Percentiles rank a stretch among this genome's conserved stretches.
These are phyloP conservation scores for Schwanniomyces yamadae DNA, from an alignment of 805 yeast genomes.

Conservation along the genomic window DNA sequence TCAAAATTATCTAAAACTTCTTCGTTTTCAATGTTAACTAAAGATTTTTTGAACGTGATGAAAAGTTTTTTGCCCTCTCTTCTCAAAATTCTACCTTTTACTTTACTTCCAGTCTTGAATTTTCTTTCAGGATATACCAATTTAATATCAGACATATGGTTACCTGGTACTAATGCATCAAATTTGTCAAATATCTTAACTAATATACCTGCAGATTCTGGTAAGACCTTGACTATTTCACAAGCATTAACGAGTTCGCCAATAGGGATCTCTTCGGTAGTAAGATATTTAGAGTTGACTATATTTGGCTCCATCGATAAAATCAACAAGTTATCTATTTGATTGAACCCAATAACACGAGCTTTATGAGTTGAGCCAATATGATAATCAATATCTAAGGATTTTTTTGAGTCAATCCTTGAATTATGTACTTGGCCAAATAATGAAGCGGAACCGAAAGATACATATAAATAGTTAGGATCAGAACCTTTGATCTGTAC, in stretches of 20 bases:
- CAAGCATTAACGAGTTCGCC: constrained; percentile 62
- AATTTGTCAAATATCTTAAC: constrained; percentile 66
- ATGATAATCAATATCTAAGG: constrained; percentile 48
- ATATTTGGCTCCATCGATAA: constrained; percentile 68
- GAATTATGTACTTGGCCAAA: constrained; percentile 81
- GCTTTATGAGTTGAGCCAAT: constrained; percentile 71
- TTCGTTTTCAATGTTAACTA: constrained; percentile 65
- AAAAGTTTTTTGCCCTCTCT: constrained; percentile 50
- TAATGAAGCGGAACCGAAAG: constrained; percentile 50
- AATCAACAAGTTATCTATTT: constrained; percentile 62
- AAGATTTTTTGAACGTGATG: constrained; percentile 79
- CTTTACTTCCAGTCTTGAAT: constrained; percentile 80
- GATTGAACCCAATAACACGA: constrained; percentile 70
- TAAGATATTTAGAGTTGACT: constrained; percentile 63
- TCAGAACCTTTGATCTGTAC: constrained; percentile 64
- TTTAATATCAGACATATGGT: constrained; percentile 81
- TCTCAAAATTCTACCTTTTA: constrained; percentile 68
- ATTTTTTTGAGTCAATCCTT: constrained; percentile 52
- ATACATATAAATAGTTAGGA: constrained; percentile 53
- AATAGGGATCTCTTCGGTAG: constrained; percentile 68
- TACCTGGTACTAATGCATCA: constrained; percentile 69
- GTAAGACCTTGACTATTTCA: constrained; percentile 54
- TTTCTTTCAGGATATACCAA: constrained; percentile 89
- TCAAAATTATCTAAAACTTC: constrained; percentile 43
- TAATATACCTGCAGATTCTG: constrained; percentile 61